Base-by-base conservation (phyloP, 768 basidiomycete genomes). In the Krasilnikovozyma curviuscula region DNA sequence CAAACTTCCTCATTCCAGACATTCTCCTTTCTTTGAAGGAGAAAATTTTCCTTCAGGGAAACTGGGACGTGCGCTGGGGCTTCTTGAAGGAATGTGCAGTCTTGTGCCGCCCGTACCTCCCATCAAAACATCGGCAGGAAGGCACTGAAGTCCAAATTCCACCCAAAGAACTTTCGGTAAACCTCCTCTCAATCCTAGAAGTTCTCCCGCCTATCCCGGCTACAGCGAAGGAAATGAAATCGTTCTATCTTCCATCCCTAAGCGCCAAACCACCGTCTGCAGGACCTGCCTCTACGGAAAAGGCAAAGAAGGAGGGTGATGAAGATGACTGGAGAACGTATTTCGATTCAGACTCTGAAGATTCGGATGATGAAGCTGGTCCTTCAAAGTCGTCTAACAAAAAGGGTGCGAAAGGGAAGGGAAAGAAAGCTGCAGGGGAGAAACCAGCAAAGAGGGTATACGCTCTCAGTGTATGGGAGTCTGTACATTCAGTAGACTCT, bases 281-380 rank as follows among this genome's bases (percentile, higher is more conserved):
- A n/a, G n/a, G n/a, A n/a, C n/a, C n/a, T n/a, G n/a, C n/a, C n/a
- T n/a, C n/a, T n/a, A n/a, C n/a, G n/a, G n/a, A 18, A 38, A 38
- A 12, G 30, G 18, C 39, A 46, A 52, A 24, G 44, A 25, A 16
- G n/a, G 70, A 73, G 18, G 73, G 74, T 39, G 61, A 57, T 16
- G 64, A 66, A 30, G 73, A 71, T 42, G 78, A 88, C 58, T 89
- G 83, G 83, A 72, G 78, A 24, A 80, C 74, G 57, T 86, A 81
- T 63, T 86, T 84, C 54, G 81, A 86, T 24, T 40, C 35, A 33
- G 76, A 82, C 16, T 71, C 61, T 0, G 56, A 66, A 7, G 63
- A 66, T n/a, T n/a, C n/a, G 18, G 38, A 39, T 21, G 50, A 52
- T 10, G 50, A 52, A 24, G 38, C 35, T 19, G 50, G 19, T 35